These are phyloP conservation scores for Spinacia oleracea DNA, from an alignment of 179 eudicot species.

Conservation along the genomic window DNA sequence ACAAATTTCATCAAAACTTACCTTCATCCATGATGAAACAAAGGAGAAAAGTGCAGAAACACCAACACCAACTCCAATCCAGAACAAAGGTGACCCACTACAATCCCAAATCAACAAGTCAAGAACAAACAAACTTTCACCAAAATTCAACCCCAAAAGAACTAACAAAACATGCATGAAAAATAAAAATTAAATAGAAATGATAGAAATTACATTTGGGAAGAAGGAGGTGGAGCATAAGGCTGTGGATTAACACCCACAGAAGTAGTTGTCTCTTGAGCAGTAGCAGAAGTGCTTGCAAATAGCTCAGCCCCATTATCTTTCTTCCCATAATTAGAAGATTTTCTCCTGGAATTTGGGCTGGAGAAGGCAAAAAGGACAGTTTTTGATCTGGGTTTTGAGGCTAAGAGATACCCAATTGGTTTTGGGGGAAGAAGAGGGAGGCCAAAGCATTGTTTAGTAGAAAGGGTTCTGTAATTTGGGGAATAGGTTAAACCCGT, in stretches of 20 bases:
- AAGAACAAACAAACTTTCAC: slow-evolving; percentile 1
- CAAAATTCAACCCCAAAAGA: slow-evolving; percentile 7
- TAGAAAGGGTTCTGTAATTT: slow-evolving; percentile 7
- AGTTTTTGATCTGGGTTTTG: slow-evolving; percentile 32
- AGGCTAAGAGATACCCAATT: slow-evolving; percentile 10
- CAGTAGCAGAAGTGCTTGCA: slow-evolving; percentile 49
- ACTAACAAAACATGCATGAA: background rate
- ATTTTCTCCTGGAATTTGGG: slow-evolving; percentile 20
- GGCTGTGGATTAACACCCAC: slow-evolving; percentile 62
- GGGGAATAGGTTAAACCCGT: slow-evolving; percentile 28
- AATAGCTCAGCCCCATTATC: slow-evolving; percentile 26
- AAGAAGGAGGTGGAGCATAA: slow-evolving; percentile 56
- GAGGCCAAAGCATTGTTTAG: slow-evolving; percentile 29
- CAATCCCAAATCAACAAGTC: slow-evolving; percentile 1
- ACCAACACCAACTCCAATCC: slow-evolving; percentile 98
- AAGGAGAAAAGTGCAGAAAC: slow-evolving; percentile 74
- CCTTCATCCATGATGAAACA: slow-evolving; percentile 65
- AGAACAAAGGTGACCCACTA: slow-evolving; percentile 85
- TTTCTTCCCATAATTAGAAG: background rate
- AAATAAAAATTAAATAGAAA: background rate
- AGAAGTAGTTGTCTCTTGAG: slow-evolving; percentile 42
- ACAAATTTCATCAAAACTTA: slow-evolving; percentile 29
- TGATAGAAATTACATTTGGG: slow-evolving; percentile 50
- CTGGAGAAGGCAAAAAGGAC: slow-evolving; percentile 23
- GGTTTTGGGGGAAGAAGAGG: slow-evolving; percentile 26